Percentiles rank a stretch among this genome's conserved stretches.
These are phyloP conservation scores for Digitaria exilis DNA, from an alignment of 202 grass and related monocot genomes.

Conservation along the genomic window DNA sequence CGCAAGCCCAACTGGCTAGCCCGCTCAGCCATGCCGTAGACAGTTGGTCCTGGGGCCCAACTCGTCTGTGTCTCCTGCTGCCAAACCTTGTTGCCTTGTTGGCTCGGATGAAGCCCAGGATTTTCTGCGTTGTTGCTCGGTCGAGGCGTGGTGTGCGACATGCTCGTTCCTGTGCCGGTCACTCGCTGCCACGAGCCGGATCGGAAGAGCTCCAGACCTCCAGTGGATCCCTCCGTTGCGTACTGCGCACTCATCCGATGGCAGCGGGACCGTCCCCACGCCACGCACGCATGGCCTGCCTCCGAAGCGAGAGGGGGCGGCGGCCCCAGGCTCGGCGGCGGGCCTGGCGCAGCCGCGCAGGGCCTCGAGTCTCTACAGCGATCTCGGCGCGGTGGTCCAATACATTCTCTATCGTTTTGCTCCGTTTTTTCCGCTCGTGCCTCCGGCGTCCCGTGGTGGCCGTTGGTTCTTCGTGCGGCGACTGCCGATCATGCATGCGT, in stretches of 20 bases:
- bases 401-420: not conserved
- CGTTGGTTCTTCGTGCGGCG: no score
- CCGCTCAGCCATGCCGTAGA: no score
- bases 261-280: not conserved
- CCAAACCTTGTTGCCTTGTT: no score
- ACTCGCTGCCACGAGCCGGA: not conserved
- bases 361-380: not conserved
- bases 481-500: not conserved
- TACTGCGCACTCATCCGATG: not conserved
- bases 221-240: not conserved
- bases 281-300: constrained; percentile 29
- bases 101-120: no score
- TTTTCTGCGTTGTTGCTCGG: no score
- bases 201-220: no score
- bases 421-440: not conserved
- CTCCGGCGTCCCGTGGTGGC: not conserved
- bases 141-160: not conserved
- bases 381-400: not conserved
- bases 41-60: no score
- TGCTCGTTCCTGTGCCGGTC: no score
- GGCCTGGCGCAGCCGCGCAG: not conserved
- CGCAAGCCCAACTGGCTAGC: no score
- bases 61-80: no score
- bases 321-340: not conserved
- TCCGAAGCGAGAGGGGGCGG: not conserved